These are phyloP conservation scores for Serpula lacrymans DNA, from an alignment of 768 basidiomycete species.

Conservation along the genomic window DNA sequence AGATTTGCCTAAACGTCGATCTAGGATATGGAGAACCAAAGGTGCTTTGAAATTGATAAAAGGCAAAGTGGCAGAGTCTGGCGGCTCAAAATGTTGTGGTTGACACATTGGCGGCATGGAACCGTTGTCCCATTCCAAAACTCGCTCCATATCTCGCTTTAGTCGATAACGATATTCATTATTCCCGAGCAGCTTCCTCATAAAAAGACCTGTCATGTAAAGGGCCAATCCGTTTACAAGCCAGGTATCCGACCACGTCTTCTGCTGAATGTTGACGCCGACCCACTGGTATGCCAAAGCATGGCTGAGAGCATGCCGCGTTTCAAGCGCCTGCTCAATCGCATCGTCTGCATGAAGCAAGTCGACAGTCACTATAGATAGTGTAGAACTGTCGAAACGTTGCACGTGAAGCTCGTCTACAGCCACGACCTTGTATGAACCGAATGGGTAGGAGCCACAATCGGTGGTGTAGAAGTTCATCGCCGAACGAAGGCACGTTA, in stretches of 20 bases:
- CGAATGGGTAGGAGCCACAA: conserved; percentile 94
- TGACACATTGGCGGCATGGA: conserved; percentile 92
- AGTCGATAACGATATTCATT: conserved; percentile 96
- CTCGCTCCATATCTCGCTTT: conserved; percentile 95
- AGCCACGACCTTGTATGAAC: conserved; percentile 91
- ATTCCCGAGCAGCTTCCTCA: conserved; percentile 85
- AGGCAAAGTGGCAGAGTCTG: conserved; percentile 71
- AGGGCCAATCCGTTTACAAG: conserved; percentile 92
- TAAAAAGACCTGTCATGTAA: conserved; percentile 85
- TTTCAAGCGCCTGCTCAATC: conserved; percentile 91
- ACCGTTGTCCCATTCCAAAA: conserved; percentile 84
- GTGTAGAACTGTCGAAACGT: conserved; percentile 80
- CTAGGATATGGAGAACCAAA: conserved; percentile 93
- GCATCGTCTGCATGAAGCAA: conserved; percentile 83
- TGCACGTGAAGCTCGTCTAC: conserved; percentile 84
- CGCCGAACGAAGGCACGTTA: conserved; percentile 75
- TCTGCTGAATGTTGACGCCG: conserved; percentile 93
- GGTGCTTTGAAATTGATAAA: conserved; percentile 96
- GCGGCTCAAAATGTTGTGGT: conserved; percentile 80
- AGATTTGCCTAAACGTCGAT: conserved; percentile 89
- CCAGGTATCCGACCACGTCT: conserved; percentile 93
- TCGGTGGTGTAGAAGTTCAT: conserved; percentile 92
- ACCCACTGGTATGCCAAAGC: conserved; percentile 95
- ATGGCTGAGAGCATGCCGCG: conserved; percentile 81
- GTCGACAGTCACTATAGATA: conserved; percentile 77